Base-by-base conservation (phyloP, 2,329 filamentous ascomycete species). In the Aspergillus fumigatus region DNA sequence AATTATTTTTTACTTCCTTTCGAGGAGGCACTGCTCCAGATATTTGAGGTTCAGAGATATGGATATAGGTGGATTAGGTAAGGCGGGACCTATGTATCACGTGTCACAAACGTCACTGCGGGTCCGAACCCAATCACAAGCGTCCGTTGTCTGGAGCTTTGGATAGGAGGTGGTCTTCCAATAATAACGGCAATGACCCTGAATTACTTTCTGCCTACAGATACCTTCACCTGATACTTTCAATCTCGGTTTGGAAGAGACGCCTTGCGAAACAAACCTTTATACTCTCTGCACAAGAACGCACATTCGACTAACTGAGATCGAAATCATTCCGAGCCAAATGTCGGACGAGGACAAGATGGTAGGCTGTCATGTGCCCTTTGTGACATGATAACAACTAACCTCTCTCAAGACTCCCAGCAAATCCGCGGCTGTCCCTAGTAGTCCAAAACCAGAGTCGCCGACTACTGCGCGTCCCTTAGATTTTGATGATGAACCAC, bases 401-500 rank as follows among this genome's bases (percentile, higher is more conserved):
- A 60, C 50, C 52, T 53, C 53, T 56, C 57, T 68, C 68, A 65
- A 70, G 62, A 64, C 70, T 67, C 69, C 74, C 63, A 66, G 65
- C 59, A 78, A 75, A 64, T 65, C 66, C 32, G 59, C 65, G 38
- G 59, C 63, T 57, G 66, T 59, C 11, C 64, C 65, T n/a, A 70
- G 60, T 55, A 71, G 65, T 62, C 67, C 70, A 59, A 73, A 73
- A 52, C 74, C 79, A 21, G 80, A 82, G 65, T 82, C 80, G 19
- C 80, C 80, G 14, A 84, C 81, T 6, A 84, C 82, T 38, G 81
- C 81, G 53, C 79, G 80, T 38, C 79, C 80, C 53, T 72, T 84
- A 53, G 81, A 84, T 62, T 84, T 84, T 60, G 81, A 84, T 64
- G 82, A 84, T 67, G 82, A 84, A 61, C 75, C 77, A 54, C 77